A percentile compares a stretch with the other conserved stretches of the same genome.
phyloP scores from a whole-genome alignment of 257 asterid species.

The Solanum acaule region DNA sequence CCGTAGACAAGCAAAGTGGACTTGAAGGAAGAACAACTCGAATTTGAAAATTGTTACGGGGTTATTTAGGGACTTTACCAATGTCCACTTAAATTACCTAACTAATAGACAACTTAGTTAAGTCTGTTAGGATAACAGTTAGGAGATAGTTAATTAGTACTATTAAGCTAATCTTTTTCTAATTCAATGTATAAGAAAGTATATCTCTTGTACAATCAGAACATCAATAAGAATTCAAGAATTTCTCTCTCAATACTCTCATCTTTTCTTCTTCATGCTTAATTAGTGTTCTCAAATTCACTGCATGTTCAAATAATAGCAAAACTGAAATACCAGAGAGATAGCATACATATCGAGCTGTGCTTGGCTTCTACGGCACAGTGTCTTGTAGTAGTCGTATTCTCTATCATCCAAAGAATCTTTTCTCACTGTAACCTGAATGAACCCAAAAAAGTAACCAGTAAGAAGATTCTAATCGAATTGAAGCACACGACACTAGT shows the following conservation, averaged over 20 bases:
- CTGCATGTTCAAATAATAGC: no score
- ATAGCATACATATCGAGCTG: conserved; percentile 56
- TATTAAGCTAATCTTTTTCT: not conserved
- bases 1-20: not conserved
- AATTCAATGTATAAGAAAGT: not conserved
- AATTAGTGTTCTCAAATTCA: no score
- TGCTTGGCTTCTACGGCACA: conserved; percentile 36
- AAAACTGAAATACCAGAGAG: no score
- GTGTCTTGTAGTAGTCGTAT: conserved; percentile 39
- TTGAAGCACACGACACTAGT: not conserved
- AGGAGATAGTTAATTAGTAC: not conserved
- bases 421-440: conserved; percentile 65
- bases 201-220: not conserved
- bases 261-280: no score
- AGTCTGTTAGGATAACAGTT: not conserved
- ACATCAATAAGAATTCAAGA: no score
- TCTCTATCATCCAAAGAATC: conserved; percentile 62
- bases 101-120: not conserved
- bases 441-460: not conserved
- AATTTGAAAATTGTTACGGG: not conserved
- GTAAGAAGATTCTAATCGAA: not conserved
- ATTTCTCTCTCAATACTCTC: no score
- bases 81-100: not conserved
- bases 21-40: not conserved
- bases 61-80: not conserved